Evolutionary conservation across 768 basidiomycete species (phyloP), one percentile per base, ranked within the genome.

Genomic region (Paxillus ammoniavirescens): DNA sequence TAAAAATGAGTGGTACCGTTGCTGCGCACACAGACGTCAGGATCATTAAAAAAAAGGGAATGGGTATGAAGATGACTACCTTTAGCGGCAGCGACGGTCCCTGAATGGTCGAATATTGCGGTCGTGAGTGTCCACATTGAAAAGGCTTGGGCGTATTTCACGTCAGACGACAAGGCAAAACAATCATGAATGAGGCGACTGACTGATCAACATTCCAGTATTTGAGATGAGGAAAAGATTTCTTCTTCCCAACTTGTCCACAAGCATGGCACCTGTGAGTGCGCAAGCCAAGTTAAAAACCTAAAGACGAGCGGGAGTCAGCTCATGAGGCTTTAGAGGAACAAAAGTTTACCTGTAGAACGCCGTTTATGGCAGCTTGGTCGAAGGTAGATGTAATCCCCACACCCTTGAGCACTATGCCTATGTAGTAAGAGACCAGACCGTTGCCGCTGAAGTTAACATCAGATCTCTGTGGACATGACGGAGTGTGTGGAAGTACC

Each of bases 351-450:
- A 81, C 81, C 69, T 86, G 83, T 5, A 89, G 71, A 33, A 75
- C 72, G 1, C 84, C 84, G 55, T 86, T 89, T 62, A 89, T 86
- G 30, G 74, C 68, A 3, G 80, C 77, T 60, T 84, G 83, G 2
- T 80, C 82, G 23, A 73, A 72, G 0, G 82, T 73, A 40, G 69
- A 66, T 0, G 70, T 74, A 53, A 90, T 79, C 0, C 86, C 87
- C 15, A 90, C 79, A 38, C 82, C 79, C 42, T 82, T 78, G 41
- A 91, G 68, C 3, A 89, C 79, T 14, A 85, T 70, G 56, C 85
- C 81, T 58, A 91, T 86, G 63, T 90, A 91, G 67, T 86, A 88
- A 1, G 84, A 85, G 2, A 88, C 81, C 31, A 89, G 70, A 14
- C 86, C 87, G 49, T 87, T 87, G 1, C 85, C 85, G 47, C 83